phyloP scores from a whole-genome alignment of 148 eudicot genomes.

The Vaccinium vitisidaea region DNA sequence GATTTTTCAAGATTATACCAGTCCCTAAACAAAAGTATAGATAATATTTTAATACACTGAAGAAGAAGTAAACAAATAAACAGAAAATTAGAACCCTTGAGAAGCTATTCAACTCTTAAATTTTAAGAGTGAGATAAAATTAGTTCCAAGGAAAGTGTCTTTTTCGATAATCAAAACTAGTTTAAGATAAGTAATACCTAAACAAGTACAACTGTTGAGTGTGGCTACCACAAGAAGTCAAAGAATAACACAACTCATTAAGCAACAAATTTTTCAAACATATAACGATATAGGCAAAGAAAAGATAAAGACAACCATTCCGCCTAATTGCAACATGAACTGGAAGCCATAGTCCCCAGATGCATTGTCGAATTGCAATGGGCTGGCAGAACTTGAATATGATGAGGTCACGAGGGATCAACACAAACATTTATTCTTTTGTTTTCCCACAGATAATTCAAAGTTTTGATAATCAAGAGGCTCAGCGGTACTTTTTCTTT shows the following conservation, averaged over 20 bases:
- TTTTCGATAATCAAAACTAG: neutral
- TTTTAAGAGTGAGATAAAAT: neutral
- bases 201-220: neutral
- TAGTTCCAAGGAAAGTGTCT: neutral
- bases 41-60: conserved; percentile 8
- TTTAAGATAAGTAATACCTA: neutral
- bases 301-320: neutral
- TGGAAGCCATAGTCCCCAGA: neutral
- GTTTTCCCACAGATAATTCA: neutral
- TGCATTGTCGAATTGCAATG: neutral
- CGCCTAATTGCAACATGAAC: neutral
- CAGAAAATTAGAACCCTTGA: neutral
- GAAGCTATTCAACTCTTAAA: neutral
- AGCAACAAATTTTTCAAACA: neutral
- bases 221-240: neutral
- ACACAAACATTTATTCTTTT: neutral
- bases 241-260: neutral
- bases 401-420: neutral
- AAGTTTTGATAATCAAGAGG: neutral
- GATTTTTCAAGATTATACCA: conserved; percentile 79
- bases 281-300: neutral
- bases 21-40: conserved; percentile 44
- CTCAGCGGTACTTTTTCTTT: neutral
- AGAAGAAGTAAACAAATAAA: neutral
- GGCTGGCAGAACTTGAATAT: neutral